These are phyloP conservation scores for Geosmithia flava DNA, from an alignment of 2,329 filamentous ascomycete genomes.

Conservation along the genomic window DNA sequence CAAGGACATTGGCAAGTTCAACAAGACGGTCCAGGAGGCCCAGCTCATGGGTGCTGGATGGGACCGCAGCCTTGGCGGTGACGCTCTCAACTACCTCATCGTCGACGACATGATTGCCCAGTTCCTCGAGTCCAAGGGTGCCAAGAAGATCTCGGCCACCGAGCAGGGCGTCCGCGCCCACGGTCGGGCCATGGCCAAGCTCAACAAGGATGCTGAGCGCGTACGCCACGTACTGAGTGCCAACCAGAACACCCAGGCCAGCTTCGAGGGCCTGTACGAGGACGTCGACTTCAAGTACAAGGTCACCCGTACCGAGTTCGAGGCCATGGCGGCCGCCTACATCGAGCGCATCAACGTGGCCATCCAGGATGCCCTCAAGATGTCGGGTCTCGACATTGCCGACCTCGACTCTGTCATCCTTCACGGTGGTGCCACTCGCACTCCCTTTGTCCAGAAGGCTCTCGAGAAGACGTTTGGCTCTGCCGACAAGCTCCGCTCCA, in stretches of 20 bases:
- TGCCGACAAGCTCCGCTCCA: conserved; percentile 72
- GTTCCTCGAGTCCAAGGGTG: conserved; percentile 58
- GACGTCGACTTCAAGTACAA: conserved; percentile 93
- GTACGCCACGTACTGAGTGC: conserved; percentile 84
- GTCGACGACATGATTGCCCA: conserved; percentile 78
- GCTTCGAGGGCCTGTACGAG: conserved; percentile 82
- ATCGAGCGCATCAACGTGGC: conserved; percentile 55
- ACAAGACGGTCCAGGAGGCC: conserved; percentile 97
- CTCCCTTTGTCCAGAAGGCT: conserved; percentile 85
- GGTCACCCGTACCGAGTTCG: conserved; percentile 67
- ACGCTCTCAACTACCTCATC: conserved; percentile 77
- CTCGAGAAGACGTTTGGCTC: conserved; percentile 65
- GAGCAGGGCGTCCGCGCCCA: conserved; percentile 55
- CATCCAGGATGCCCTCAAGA: conserved; percentile 61
- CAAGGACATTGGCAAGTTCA: conserved; percentile 85
- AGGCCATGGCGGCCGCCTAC: conserved; percentile 60
- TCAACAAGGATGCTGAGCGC: conserved; percentile 87
- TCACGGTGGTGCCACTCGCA: conserved; percentile 80
- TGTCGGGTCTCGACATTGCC: conserved; percentile 57
- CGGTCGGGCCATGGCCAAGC: conserved; percentile 74
- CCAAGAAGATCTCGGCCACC: conserved; percentile 51
- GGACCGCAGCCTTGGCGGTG: conserved; percentile 83
- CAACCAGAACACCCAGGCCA: conserved; percentile 68
- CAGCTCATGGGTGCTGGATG: conserved; percentile 76
- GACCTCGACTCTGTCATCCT: conserved; percentile 87